These are phyloP conservation scores for Peniophora sp. DNA, from an alignment of 1,284 basidiomycete species.

Conservation along the genomic window DNA sequence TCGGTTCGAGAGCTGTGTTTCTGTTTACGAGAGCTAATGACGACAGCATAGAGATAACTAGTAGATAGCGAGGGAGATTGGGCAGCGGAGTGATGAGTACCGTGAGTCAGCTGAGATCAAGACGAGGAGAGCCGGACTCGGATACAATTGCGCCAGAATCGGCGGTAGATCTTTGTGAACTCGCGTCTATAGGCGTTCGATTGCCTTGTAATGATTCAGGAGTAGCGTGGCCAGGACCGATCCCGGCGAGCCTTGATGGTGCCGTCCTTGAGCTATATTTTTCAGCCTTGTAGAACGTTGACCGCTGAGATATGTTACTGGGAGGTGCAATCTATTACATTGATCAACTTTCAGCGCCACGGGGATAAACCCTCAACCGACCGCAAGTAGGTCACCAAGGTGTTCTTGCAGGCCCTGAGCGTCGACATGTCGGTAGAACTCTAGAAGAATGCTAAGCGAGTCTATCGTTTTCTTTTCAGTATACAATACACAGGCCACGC, in stretches of 20 bases:
- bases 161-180: background rate
- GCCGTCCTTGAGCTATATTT: background rate
- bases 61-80: background rate
- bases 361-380: constrained; percentile 23
- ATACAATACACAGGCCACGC: constrained; percentile 5
- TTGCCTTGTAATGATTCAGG: background rate
- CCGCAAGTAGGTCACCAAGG: constrained; percentile 40
- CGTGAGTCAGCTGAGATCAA: background rate
- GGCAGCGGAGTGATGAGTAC: background rate
- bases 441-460: constrained; percentile 54
- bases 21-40: no score
- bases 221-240: constrained; percentile 4
- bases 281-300: background rate
- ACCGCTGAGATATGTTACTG: background rate
- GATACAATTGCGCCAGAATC: background rate
- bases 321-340: background rate
- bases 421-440: constrained; percentile 66
- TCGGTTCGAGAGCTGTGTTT: background rate
- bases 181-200: background rate
- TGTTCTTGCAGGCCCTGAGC: constrained; percentile 37
- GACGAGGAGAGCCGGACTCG: background rate
- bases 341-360: background rate
- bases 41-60: background rate
- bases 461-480: constrained; percentile 32
- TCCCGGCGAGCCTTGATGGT: background rate